Percentiles rank a stretch among this genome's conserved stretches.
These are phyloP conservation scores for Murraya paniculata DNA, from an alignment of 345 rosid species.

Conservation along the genomic window DNA sequence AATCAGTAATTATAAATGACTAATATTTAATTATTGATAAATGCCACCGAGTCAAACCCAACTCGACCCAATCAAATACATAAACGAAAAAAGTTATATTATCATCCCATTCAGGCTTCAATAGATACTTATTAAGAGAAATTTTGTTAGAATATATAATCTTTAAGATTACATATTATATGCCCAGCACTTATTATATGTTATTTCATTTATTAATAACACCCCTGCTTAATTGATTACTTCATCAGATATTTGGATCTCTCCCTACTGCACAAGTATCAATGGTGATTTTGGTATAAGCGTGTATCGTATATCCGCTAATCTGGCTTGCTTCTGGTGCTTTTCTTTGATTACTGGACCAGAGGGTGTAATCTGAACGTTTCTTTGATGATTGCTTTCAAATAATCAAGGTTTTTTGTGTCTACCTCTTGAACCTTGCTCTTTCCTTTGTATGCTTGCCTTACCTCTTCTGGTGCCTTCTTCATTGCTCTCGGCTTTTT, in stretches of 20 bases:
- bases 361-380: slow-evolving; percentile 13
- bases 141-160: no score
- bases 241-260: no score
- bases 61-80: no score
- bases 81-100: no score
- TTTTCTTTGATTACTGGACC: slow-evolving; percentile 17
- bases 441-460: neutral
- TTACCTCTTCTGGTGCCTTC: slow-evolving; percentile 12
- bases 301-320: slow-evolving; percentile 18
- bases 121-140: no score
- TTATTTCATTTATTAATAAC: no score
- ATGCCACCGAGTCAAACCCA: no score
- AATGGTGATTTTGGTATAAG: slow-evolving; percentile 1
- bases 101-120: no score
- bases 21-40: no score
- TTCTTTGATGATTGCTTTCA: slow-evolving; percentile 14
- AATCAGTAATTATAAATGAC: no score
- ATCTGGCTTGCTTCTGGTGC: slow-evolving; percentile 12
- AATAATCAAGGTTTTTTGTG: neutral
- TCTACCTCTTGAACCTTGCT: slow-evolving; percentile 2
- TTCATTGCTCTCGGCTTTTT: slow-evolving; percentile 4
- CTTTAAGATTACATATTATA: no score
- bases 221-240: neutral
- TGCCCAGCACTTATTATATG: no score
- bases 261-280: slow-evolving; percentile 22